A percentile compares a stretch with the other conserved stretches of the same genome.
phyloP scores from a whole-genome alignment of 371 early-diverging fungal genomes.

The Lichtheimia ramosa region DNA sequence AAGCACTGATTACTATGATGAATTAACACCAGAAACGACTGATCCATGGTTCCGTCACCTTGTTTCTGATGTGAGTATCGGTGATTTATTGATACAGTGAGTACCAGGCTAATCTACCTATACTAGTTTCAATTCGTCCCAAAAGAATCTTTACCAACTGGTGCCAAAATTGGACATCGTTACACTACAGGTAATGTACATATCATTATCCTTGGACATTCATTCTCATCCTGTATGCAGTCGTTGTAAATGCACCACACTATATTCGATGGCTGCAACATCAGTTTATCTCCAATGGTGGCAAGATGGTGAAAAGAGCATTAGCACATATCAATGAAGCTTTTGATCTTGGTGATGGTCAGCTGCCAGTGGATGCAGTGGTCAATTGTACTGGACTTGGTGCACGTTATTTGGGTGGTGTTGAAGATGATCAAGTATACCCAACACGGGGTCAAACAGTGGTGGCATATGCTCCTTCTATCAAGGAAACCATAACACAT shows the following conservation, averaged over 20 bases:
- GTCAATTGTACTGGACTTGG: conserved; percentile 80
- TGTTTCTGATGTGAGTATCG: conserved; percentile 46
- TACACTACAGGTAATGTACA: conserved; percentile 50
- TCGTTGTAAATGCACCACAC: conserved; percentile 56
- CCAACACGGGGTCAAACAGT: conserved; percentile 80
- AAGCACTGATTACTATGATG: conserved; percentile 49
- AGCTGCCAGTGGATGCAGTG: conserved; percentile 42
- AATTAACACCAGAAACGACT: conserved; percentile 30
- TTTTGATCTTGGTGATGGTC: conserved; percentile 10
- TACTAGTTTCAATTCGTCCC: conserved; percentile 39
- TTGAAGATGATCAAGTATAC: conserved; percentile 60
- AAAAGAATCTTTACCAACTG: conserved; percentile 40
- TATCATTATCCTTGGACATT: background rate
- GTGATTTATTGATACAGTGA: background rate
- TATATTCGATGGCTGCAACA: conserved; percentile 66
- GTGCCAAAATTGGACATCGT: conserved; percentile 47
- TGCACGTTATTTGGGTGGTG: conserved; percentile 65
- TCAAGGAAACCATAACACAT: conserved; percentile 54
- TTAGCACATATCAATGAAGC: conserved; percentile 55
- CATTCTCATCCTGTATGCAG: conserved; percentile 14
- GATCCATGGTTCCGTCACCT: conserved; percentile 57
- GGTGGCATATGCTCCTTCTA: conserved; percentile 60
- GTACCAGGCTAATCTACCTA: background rate
- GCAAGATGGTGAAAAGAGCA: conserved; percentile 35
- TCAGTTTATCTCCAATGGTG: conserved; percentile 57